Evolutionary conservation across 2,329 filamentous ascomycete genomes (phyloP), one percentile per base, ranked within the genome.

Genomic region (Ophiognomonia clavigignenti-juglandacearum): DNA sequence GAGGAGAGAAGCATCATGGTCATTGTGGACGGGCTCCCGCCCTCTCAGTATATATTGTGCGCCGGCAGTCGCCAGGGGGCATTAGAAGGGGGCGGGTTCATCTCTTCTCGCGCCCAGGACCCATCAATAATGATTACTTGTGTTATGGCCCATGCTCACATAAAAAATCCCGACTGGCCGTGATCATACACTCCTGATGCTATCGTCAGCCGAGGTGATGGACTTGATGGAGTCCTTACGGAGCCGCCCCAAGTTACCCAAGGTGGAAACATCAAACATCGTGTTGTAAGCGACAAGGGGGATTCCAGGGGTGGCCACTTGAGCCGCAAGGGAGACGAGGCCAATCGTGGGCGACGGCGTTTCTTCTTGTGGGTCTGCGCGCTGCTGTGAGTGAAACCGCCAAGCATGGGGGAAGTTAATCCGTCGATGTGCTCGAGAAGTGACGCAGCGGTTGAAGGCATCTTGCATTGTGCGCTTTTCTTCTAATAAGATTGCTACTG

Each of bases 241-340:
- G 45, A 41, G n/a, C n/a, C n/a, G n/a, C n/a, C n/a, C n/a, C n/a
- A n/a, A n/a, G n/a, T n/a, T n/a, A n/a, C n/a, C n/a, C n/a, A n/a
- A n/a, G n/a, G n/a, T n/a, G n/a, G 37, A 48, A 51, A 51, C 45
- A 51, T 51, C 48, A 51, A 51, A 48, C 44, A 44, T 22, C 18
- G 14, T 18, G 22, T 27, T 23, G 29, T 39, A 42, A 51, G 40
- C 42, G 39, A 47, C 42, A 47, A n/a, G 48, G 48, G 49, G 26
- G 18, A 7, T 8, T 16, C 22, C 45, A 32, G 37, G 45, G 38
- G 18, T 32, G 29, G n/a, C n/a, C 40, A 36, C 36, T 41, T 39
- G 49, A 51, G 49, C 49, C 49, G 49, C 49, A 51, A 34, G 16
- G 20, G 24, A n/a, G 20, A n/a, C 16, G 27, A n/a, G 45, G 19